These are phyloP conservation scores for Ophiognomonia clavigignenti-juglandacearum DNA, from an alignment of 2,329 filamentous ascomycete species.

Conservation along the genomic window DNA sequence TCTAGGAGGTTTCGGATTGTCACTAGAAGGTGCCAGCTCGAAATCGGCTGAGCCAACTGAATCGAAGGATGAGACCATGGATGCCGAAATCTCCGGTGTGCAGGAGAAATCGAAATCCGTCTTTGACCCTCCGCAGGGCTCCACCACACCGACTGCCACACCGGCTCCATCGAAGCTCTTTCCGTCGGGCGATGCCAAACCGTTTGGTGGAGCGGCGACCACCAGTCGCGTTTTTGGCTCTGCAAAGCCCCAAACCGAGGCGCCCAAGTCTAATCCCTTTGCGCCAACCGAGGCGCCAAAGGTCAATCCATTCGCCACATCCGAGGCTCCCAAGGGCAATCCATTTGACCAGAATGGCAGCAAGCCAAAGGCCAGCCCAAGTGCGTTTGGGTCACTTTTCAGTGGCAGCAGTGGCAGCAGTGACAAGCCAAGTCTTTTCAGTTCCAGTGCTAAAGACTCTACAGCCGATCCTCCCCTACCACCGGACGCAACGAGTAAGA, in stretches of 20 bases:
- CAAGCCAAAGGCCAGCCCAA: slow-evolving; percentile 16
- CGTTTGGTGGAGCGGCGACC: not conserved
- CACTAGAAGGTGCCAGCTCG: slow-evolving; percentile 43
- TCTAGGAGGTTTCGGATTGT: slow-evolving; percentile 50
- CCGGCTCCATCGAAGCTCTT: slow-evolving; percentile 36
- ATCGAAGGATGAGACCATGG: slow-evolving; percentile 51
- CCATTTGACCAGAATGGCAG: slow-evolving; percentile 17
- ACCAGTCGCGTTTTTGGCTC: not conserved
- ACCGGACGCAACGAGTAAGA: slow-evolving; percentile 52
- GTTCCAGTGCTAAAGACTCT: slow-evolving; percentile 28
- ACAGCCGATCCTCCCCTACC: slow-evolving; percentile 39
- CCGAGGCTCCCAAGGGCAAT: slow-evolving; percentile 3
- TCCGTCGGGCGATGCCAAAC: slow-evolving; percentile 5
- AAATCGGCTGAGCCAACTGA: slow-evolving; percentile 25
- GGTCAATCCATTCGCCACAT: slow-evolving; percentile 14
- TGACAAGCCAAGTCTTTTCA: slow-evolving; percentile 20
- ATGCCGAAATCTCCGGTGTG: slow-evolving; percentile 30
- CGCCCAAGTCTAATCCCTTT: slow-evolving; percentile 10
- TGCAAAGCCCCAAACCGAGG: not conserved
- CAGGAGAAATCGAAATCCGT: slow-evolving; percentile 32
- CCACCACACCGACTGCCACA: slow-evolving; percentile 47
- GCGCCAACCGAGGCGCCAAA: slow-evolving; percentile 13
- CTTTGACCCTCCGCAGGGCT: slow-evolving; percentile 25
- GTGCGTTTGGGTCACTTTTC: slow-evolving; percentile 14
- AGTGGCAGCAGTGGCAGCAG: not conserved